Evolutionary conservation across 106 monocot species (phyloP).

Genomic region (Acorus gramineus): DNA sequence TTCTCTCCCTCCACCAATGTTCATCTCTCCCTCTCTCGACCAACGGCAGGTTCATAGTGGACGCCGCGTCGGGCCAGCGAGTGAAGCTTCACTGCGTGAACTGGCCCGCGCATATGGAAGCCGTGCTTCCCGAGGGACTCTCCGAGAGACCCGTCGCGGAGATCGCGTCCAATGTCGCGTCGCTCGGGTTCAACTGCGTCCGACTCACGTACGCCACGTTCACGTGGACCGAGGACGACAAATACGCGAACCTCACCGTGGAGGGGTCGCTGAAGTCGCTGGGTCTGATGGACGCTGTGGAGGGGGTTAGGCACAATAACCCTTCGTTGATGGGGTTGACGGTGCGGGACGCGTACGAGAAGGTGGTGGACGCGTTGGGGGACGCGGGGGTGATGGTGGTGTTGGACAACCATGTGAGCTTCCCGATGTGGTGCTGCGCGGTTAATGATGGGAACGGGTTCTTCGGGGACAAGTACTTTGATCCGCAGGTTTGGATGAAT

Average conservation of each 20-base stretch:
- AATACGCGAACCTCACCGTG: slow-evolving; percentile 25
- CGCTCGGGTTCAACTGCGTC: slow-evolving; percentile 53
- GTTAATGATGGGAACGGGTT: slow-evolving; percentile 41
- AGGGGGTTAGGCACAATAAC: slow-evolving; percentile 22
- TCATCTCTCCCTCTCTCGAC: slow-evolving; percentile 32
- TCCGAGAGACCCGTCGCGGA: slow-evolving; percentile 16
- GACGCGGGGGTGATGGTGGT: slow-evolving; percentile 39
- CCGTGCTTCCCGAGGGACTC: slow-evolving; percentile 39
- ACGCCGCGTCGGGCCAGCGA: slow-evolving; percentile 18
- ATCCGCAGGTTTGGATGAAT: slow-evolving; percentile 29
- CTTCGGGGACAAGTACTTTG: slow-evolving; percentile 41
- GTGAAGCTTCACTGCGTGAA: slow-evolving; percentile 57
- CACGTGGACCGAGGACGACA: slow-evolving; percentile 14
- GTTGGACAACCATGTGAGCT: slow-evolving; percentile 44
- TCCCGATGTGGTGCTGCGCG: slow-evolving; percentile 43
- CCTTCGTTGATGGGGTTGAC: slow-evolving; percentile 11
- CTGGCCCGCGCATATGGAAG: slow-evolving; percentile 52
- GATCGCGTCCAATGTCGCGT: slow-evolving; percentile 10
- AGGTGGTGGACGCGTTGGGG: slow-evolving; percentile 27
- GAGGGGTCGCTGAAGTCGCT: slow-evolving; percentile 17
- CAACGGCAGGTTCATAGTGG: slow-evolving; percentile 30
- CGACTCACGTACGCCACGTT: slow-evolving; percentile 42
- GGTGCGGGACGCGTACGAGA: slow-evolving; percentile 33
- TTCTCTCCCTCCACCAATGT: no score
- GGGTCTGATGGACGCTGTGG: slow-evolving; percentile 5